A percentile compares a stretch with the other conserved stretches of the same genome.
Conservation (phyloP, 805 yeast genomes). For the Wickerhamiella australiensis region DNA sequence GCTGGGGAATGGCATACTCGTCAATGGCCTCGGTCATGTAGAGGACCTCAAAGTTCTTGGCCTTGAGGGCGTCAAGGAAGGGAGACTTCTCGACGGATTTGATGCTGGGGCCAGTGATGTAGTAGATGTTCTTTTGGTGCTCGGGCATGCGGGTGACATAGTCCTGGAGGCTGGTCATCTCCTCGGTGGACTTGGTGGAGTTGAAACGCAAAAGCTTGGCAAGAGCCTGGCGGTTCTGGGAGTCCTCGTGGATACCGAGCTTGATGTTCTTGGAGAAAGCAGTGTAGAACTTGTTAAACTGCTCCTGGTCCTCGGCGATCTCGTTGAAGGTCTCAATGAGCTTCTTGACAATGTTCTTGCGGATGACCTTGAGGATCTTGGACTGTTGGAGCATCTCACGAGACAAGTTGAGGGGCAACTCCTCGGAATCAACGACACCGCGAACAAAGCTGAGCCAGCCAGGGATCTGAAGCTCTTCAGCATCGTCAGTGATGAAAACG, state of each 20-base stretch:
- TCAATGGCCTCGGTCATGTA: conserved; percentile 98
- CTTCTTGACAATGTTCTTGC: conserved; percentile 98
- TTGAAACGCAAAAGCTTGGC: conserved; percentile 94
- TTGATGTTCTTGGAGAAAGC: conserved; percentile 97
- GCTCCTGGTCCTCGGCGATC: conserved; percentile 98
- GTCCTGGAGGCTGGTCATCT: conserved; percentile 86
- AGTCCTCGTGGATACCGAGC: conserved; percentile 98
- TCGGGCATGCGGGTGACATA: conserved; percentile 99
- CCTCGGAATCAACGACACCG: conserved; percentile 99
- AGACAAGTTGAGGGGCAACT: conserved; percentile 97
- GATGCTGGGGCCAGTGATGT: conserved; percentile 96
- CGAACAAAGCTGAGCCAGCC: conserved; percentile 95
- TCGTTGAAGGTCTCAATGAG: conserved; percentile 97
- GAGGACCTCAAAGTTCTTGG: conserved; percentile 95
- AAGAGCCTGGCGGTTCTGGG: conserved; percentile 90
- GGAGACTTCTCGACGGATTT: conserved; percentile 99
- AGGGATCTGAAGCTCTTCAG: conserved; percentile 90
- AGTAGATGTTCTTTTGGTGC: conserved; percentile 98
- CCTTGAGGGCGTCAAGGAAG: conserved; percentile 96
- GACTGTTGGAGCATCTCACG: conserved; percentile 99
- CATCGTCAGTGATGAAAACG: conserved; percentile 98
- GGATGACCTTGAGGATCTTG: conserved; percentile 98
- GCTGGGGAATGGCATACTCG: conserved; percentile 98
- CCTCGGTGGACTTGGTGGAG: conserved; percentile 93
- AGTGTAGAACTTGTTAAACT: conserved; percentile 94